Evolutionary conservation across 495 filamentous ascomycete genomes (phyloP), one percentile per base, ranked within the genome.

Genomic region (Aspergillus mulundensis): DNA sequence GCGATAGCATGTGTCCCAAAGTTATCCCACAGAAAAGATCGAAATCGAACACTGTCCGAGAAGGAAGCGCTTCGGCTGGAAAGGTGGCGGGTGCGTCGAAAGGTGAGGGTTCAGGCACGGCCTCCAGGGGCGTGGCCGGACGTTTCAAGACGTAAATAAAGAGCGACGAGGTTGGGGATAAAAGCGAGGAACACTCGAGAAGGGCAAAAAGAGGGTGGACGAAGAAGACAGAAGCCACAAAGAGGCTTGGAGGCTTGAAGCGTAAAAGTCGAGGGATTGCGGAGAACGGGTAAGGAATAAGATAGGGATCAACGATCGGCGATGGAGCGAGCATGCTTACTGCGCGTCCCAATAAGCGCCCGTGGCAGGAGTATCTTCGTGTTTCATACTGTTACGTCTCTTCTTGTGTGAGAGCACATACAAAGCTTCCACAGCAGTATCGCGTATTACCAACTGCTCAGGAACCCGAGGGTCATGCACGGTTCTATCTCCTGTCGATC

Each of bases 221-320:
- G n/a, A 40, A 50, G 24, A 61, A 52, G 54, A 40, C 38, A 36
- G 12, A 30, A 25, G 50, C 32, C 32, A 18, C 30, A 15, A 10
- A 36, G 32, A 32, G 39, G 19, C 19, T 2, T 19, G 8, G 32
- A 7, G 46, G 14, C 44, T 48, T 50, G 20, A 39, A 53, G 46
- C 25, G 36, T 48, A 41, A 45, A 42, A 56, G n/a, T 44, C 54
- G 52, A 15, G 4, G 5, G 5, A 2, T 42, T 44, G 30, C 47
- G 49, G 50, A 55, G 30, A 51, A 45, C n/a, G 19, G 41, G 25
- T 8, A 8, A 28, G 25, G 25, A 28, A 4, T 43, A 43, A 53
- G 50, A 53, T 53, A 53, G 39, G 5, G 50, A 53, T 53, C 50
- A 36, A 20, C 46, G 46, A 50, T 50, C 34, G 32, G 32, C 32